Percentiles rank a stretch among this genome's conserved stretches.
These are phyloP conservation scores for Apiospora hydei DNA, from an alignment of 2,329 filamentous ascomycete genomes.

Conservation along the genomic window DNA sequence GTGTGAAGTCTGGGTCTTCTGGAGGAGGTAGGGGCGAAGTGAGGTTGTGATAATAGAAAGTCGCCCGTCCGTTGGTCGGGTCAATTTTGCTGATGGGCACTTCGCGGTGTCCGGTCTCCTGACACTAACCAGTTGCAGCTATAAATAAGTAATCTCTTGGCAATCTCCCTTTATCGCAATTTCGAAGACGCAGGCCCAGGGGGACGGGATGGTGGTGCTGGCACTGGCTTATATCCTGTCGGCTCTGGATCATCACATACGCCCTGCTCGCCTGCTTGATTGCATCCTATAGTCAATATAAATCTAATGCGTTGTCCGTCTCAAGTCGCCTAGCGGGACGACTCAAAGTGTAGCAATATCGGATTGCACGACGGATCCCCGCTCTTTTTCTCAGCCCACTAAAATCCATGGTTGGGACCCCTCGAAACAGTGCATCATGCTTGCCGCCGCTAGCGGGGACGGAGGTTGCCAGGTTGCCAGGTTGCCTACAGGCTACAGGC, in stretches of 20 bases:
- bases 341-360: conserved; percentile 5
- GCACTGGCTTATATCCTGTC: not conserved
- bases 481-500: not conserved
- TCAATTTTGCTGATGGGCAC: conserved; percentile 12
- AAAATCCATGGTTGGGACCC: not conserved
- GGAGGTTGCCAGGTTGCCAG: not conserved
- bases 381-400: not conserved
- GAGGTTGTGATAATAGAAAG: not conserved
- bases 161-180: conserved; percentile 1
- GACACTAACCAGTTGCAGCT: conserved; percentile 17
- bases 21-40: not conserved
- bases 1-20: not conserved
- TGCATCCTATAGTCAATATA: not conserved
- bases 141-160: conserved; percentile 7
- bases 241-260: not conserved
- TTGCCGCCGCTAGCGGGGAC: conserved; percentile 15
- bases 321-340: conserved; percentile 9
- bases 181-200: not conserved
- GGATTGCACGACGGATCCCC: not conserved
- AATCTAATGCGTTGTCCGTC: conserved; percentile 13
- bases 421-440: not conserved
- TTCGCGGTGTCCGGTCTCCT: not conserved
- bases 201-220: not conserved
- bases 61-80: not conserved
- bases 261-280: not conserved